Evolutionary conservation across 164 flowering plant genomes (phyloP), one percentile per base, ranked within the genome.

Genomic region (Nelumbo lutea): DNA sequence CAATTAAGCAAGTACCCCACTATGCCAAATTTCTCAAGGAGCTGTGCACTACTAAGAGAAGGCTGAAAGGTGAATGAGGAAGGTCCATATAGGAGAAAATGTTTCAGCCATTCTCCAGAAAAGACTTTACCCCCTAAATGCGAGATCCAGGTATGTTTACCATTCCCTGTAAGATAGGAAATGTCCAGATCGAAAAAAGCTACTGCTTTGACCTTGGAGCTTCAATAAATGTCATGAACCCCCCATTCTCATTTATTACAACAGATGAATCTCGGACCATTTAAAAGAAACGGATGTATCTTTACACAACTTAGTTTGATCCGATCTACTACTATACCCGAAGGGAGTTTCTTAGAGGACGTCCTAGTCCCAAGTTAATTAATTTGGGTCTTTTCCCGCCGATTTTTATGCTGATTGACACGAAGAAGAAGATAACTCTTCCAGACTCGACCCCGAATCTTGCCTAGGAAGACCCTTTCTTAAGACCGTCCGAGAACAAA

Each of bases 331-430:
- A 42, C 15, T n/a, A 9, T 50, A 58, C 13, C 69, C 59, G 0
- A 9, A 52, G 1, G 69, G 65, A 6, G 15, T 71, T 1, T n/a
- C n/a, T 6, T 71, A 2, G 69, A 65, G 42, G 69, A 71, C 50
- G 69, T 71, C 5, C 38, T 71, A 4, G 64, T 71, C 1, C 41
- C 41, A 71, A 6, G 74, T 71, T 2, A 39, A 27, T 42, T 42
- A 48, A 65, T 4, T 65, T 69, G 2, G 52, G 52, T 59, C 7
- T 64, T 70, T 50, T 50, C 71, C 39, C 14, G 61, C 65, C 0
- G 55, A 70, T 42, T 70, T 69, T 43, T 65, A 70, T 66, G 60
- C n/a, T 70, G 47, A 38, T 70, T 3, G 73, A 64, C 38, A 58
- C 65, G 61, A n/a, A n/a, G 57, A 53, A 9, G 15, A 65, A 4